Percentiles rank a stretch among this genome's conserved stretches.
phyloP scores from a whole-genome alignment of 2,329 filamentous ascomycete species.

The Diaporthe sp. region DNA sequence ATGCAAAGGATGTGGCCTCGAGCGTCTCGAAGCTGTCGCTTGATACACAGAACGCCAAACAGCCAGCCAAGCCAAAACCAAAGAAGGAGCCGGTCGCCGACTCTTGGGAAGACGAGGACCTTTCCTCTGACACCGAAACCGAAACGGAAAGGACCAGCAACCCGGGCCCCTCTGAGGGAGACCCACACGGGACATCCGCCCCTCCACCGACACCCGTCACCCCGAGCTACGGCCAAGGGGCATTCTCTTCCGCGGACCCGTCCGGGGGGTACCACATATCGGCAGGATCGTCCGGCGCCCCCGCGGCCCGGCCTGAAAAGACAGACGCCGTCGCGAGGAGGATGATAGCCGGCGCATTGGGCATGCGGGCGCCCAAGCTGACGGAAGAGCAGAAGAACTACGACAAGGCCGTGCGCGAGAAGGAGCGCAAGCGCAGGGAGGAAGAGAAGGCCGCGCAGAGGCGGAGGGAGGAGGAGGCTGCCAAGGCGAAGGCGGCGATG shows the following conservation, averaged over 20 bases:
- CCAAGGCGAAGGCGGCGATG: conserved; percentile 84
- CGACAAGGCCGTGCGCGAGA: conserved; percentile 84
- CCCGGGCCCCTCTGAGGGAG: conserved; percentile 41
- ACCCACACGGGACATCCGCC: conserved; percentile 53
- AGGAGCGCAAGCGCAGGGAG: conserved; percentile 83
- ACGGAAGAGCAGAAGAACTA: conserved; percentile 93
- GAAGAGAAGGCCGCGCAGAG: conserved; percentile 77
- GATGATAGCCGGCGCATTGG: conserved; percentile 90
- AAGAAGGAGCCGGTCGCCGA: conserved; percentile 69
- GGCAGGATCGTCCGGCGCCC: conserved; percentile 9
- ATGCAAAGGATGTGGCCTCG: conserved; percentile 39
- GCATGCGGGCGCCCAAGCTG: conserved; percentile 82
- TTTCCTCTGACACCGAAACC: conserved; percentile 59
- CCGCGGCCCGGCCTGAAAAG: conserved; percentile 79
- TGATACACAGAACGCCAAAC: conserved; percentile 43
- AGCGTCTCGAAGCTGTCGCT: conserved; percentile 50
- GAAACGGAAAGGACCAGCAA: conserved; percentile 48
- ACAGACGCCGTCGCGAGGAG: conserved; percentile 91
- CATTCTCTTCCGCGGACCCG: conserved; percentile 24
- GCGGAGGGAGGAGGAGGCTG: conserved; percentile 72
- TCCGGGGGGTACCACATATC: conserved; percentile 22
- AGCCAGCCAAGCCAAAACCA: conserved; percentile 46
- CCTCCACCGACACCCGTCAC: conserved; percentile 79
- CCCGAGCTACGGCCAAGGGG: conserved; percentile 56
- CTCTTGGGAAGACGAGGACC: conserved; percentile 83